Evolutionary conservation across 495 filamentous ascomycete genomes (phyloP).

Genomic region (Penicillium manginii): DNA sequence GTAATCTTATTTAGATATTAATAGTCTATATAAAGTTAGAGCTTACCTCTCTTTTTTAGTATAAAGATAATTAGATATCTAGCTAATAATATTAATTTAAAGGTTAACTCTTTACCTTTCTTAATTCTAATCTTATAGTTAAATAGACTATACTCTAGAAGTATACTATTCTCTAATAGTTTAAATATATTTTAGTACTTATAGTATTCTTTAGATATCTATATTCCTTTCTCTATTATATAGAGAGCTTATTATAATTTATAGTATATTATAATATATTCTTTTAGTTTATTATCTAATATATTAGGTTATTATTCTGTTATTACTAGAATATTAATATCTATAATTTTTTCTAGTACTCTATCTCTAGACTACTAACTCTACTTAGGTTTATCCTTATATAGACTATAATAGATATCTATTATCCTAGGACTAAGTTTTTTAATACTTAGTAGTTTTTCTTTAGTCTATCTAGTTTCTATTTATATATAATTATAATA

Average conservation of each 20-base stretch:
- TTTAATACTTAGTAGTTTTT: not conserved
- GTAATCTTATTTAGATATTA: too few species aligned
- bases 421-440: not conserved
- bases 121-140: not conserved
- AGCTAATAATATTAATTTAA: too few species aligned
- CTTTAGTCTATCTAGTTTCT: not conserved
- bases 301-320: not conserved
- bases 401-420: not conserved
- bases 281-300: not conserved
- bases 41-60: conserved; percentile 19
- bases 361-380: not conserved
- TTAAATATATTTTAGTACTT: conserved; percentile 8
- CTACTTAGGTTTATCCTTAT: not conserved
- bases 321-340: not conserved
- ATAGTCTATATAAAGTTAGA: conserved; percentile 18
- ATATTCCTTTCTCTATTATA: conserved; percentile 1
- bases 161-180: not conserved
- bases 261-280: not conserved
- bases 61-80: conserved; percentile 24
- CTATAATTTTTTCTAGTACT: not conserved
- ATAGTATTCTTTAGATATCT: conserved; percentile 8
- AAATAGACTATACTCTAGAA: conserved; percentile 4
- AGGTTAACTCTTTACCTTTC: not conserved
- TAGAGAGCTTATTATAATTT: not conserved
- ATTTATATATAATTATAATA: too few species aligned